These are phyloP conservation scores for Suillus fuscotomentosus DNA, from an alignment of 768 basidiomycete genomes.

Conservation along the genomic window DNA sequence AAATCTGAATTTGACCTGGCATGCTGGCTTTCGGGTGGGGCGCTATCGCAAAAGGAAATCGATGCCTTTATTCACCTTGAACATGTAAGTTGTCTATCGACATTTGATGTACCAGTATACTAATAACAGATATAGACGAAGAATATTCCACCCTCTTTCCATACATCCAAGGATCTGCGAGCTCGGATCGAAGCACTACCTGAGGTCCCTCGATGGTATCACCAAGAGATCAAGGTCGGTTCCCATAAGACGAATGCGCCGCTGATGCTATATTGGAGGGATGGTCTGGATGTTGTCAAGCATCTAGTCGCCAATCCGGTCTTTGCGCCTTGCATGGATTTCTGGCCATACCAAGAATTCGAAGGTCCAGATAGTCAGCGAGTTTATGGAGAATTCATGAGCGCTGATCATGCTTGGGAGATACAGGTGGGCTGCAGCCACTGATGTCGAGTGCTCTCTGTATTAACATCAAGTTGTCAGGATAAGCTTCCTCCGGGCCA, in stretches of 20 bases:
- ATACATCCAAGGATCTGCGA: background rate
- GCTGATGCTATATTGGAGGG: background rate
- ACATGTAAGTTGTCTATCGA: background rate
- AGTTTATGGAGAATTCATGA: background rate
- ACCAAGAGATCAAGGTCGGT: conserved; percentile 8
- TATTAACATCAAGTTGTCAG: background rate
- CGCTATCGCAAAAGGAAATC: conserved; percentile 5
- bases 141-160: background rate
- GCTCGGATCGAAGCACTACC: background rate
- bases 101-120: background rate
- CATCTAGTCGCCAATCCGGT: too few species aligned
- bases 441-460: background rate
- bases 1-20: conserved; percentile 7
- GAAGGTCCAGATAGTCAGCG: background rate
- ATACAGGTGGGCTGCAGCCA: background rate
- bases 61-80: background rate
- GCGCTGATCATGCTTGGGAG: background rate
- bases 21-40: conserved; percentile 5
- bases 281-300: too few species aligned
- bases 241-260: conserved; percentile 6
- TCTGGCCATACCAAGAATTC: background rate
- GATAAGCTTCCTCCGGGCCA: background rate
- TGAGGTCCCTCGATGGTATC: conserved; percentile 9
- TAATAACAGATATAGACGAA: background rate
- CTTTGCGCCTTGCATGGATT: too few species aligned